These are phyloP conservation scores for Quercus aquifolioides DNA, from an alignment of 306 rosid genomes.

Conservation along the genomic window DNA sequence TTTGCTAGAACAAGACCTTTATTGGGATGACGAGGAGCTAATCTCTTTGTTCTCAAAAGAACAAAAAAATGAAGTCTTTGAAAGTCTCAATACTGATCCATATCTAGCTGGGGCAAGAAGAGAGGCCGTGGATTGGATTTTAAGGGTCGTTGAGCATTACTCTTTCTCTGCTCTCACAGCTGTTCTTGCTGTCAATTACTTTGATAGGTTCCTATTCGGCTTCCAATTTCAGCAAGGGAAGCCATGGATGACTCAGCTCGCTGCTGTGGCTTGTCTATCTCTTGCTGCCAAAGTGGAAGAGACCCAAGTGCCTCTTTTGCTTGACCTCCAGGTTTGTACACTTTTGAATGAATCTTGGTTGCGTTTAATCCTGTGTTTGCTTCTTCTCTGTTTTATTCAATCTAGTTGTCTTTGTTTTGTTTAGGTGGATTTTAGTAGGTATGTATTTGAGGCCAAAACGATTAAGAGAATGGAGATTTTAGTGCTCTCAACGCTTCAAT, in stretches of 20 bases:
- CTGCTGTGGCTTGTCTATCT: conserved; percentile 77
- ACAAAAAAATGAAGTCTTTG: conserved; percentile 30
- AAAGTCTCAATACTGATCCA: conserved; percentile 9
- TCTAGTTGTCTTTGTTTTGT: neutral
- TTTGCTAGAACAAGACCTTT: conserved; percentile 55
- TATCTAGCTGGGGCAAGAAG: conserved; percentile 42
- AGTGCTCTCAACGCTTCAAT: conserved; percentile 79
- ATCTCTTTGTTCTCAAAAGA: conserved; percentile 51
- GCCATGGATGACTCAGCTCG: conserved; percentile 91
- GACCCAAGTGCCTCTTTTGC: conserved; percentile 74
- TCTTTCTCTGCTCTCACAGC: conserved; percentile 76
- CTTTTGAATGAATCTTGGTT: no score
- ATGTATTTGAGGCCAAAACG: conserved; percentile 68
- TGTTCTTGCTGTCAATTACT: conserved; percentile 71
- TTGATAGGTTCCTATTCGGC: conserved; percentile 62
- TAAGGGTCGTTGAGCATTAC: conserved; percentile 57
- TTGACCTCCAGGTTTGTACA: conserved; percentile 68
- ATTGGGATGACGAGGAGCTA: conserved; percentile 76
- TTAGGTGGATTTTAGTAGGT: conserved; percentile 69
- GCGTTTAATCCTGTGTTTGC: neutral
- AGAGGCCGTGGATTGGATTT: conserved; percentile 67
- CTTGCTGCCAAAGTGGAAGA: conserved; percentile 92
- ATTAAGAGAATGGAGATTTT: conserved; percentile 82
- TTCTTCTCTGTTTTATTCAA: neutral
- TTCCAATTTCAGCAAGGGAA: conserved; percentile 46